Percentiles rank a stretch among this genome's conserved stretches.
These are phyloP conservation scores for Drosera spatulata DNA, from an alignment of 179 eudicot genomes.

Conservation along the genomic window DNA sequence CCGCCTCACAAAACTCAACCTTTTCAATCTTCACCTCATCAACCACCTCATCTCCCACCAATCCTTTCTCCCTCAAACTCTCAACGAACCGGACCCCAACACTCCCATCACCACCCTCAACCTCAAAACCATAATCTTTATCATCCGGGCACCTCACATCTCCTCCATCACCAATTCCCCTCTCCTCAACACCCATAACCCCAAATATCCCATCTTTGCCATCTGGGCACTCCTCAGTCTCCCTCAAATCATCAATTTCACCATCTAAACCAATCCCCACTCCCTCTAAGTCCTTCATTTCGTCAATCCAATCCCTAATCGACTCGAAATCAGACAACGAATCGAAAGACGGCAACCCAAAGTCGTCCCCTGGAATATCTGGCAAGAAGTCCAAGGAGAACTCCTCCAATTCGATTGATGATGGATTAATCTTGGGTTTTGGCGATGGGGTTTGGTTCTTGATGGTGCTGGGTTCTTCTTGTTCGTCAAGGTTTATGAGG, in stretches of 20 bases:
- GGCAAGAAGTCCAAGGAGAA: constrained; percentile 19
- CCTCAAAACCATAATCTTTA: constrained; percentile 5
- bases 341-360: constrained; percentile 31
- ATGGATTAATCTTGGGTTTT: too few species aligned
- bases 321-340: constrained; percentile 48
- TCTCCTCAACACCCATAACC: constrained; percentile 8
- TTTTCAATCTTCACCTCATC: constrained; percentile 4
- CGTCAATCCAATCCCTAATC: constrained; percentile 45
- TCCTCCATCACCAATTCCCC: constrained; percentile 4
- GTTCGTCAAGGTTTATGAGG: too few species aligned
- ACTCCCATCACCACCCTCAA: constrained; percentile 6
- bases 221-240: constrained; percentile 5
- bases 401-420: neutral
- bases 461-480: too few species aligned
- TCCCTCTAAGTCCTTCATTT: constrained; percentile 21
- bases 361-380: constrained; percentile 29
- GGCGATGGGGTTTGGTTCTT: too few species aligned
- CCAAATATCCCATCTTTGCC: constrained; percentile 6
- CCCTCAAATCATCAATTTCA: constrained; percentile 3
- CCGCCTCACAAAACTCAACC: constrained; percentile 8
- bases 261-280: constrained; percentile 2
- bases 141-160: constrained; percentile 7
- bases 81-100: constrained; percentile 1
- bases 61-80: constrained; percentile 2
- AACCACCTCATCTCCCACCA: constrained; percentile 5